These are phyloP conservation scores for Dissophora globulifera DNA, from an alignment of 192 early-diverging fungal species.

Conservation along the genomic window DNA sequence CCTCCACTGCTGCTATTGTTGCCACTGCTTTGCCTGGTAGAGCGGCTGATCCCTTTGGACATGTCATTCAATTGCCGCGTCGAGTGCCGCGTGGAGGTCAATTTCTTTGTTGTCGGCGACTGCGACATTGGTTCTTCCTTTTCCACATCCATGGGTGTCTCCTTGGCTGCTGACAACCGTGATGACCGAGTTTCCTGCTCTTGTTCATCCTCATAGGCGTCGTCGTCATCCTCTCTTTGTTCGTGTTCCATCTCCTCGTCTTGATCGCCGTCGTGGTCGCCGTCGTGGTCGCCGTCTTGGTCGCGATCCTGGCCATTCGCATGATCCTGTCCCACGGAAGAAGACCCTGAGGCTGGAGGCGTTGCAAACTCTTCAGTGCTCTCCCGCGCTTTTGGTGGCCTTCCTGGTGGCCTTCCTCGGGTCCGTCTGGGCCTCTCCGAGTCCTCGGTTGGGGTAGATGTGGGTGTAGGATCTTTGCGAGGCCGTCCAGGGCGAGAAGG, in stretches of 20 bases:
- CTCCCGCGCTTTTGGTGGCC: slow-evolving; percentile 16
- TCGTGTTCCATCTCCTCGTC: no score
- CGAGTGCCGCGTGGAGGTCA: neutral
- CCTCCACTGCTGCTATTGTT: slow-evolving; percentile 7
- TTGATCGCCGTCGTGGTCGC: no score
- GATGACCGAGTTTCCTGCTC: neutral
- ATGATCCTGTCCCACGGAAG: slow-evolving; percentile 9
- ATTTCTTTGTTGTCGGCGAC: neutral
- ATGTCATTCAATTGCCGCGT: neutral
- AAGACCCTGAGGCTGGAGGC: slow-evolving; percentile 4
- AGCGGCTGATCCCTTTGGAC: neutral
- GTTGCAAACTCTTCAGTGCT: slow-evolving; percentile 3
- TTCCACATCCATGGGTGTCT: slow-evolving; percentile 19
- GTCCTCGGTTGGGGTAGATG: neutral
- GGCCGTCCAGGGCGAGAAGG: slow-evolving; percentile 18
- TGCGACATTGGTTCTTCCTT: neutral
- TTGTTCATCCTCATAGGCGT: neutral
- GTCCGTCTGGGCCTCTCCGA: slow-evolving; percentile 3
- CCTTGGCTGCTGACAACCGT: neutral
- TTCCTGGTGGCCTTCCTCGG: slow-evolving; percentile 22
- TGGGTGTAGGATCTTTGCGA: slow-evolving; percentile 7
- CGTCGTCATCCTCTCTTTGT: no score
- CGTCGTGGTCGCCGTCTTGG: no score
- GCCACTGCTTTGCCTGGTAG: neutral
- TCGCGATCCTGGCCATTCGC: neutral